Conservation (phyloP, 352 stramenopile genomes). For the Blastocystis sp. region DNA sequence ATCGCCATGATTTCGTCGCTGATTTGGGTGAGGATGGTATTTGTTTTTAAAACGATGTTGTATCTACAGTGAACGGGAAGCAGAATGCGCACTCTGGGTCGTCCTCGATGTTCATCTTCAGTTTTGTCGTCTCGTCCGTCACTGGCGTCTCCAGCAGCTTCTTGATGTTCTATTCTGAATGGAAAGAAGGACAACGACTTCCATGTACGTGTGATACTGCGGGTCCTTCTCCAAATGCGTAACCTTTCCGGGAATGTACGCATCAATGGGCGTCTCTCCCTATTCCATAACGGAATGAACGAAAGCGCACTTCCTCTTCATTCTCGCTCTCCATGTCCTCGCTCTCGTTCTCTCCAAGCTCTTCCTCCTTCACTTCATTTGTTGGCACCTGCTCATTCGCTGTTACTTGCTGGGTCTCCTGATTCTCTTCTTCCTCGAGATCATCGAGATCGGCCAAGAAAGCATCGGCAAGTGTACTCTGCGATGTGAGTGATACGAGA, state of each 20-base stretch:
- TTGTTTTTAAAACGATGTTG: conserved; percentile 83
- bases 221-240: conserved; percentile 34
- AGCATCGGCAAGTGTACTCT: conserved; percentile 78
- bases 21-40: conserved; percentile 85
- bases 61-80: conserved; percentile 75
- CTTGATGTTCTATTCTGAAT: conserved; percentile 49
- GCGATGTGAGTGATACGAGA: not conserved
- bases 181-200: conserved; percentile 7
- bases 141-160: conserved; percentile 35
- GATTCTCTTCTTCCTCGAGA: conserved; percentile 80
- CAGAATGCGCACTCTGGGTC: conserved; percentile 63
- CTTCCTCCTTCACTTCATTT: conserved; percentile 73
- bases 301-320: conserved; percentile 18
- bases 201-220: conserved; percentile 43
- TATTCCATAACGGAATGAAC: not conserved
- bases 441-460: conserved; percentile 85
- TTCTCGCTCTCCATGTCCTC: conserved; percentile 67
- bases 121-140: not conserved
- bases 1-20: conserved; percentile 86
- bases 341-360: conserved; percentile 41
- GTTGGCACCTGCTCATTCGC: conserved; percentile 77
- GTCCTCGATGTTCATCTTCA: conserved; percentile 74
- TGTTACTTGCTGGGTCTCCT: conserved; percentile 75
- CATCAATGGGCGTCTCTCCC: conserved; percentile 26
- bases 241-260: conserved; percentile 51